Percentiles rank a stretch among this genome's conserved stretches.
These are phyloP conservation scores for Neofusicoccum laricinum DNA, from an alignment of 2,329 filamentous ascomycete species.

Conservation along the genomic window DNA sequence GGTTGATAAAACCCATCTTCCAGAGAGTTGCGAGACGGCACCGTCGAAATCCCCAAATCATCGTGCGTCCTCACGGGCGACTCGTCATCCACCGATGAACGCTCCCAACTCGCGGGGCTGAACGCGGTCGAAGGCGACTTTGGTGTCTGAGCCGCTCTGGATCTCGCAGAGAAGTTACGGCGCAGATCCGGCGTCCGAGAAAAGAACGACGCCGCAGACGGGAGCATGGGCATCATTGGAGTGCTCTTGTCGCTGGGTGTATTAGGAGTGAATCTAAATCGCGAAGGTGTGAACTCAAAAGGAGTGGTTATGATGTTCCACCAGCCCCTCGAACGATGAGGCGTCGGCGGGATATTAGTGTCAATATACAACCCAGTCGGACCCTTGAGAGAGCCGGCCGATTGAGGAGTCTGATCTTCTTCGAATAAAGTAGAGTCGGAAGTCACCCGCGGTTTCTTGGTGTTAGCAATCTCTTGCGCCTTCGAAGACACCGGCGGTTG, in stretches of 20 bases:
- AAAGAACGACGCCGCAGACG: slow-evolving; percentile 15
- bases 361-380: slow-evolving; percentile 35
- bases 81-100: not conserved
- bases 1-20: not conserved
- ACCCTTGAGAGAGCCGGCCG: not conserved
- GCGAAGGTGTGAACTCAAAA: slow-evolving; percentile 48
- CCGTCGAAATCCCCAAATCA: slow-evolving; percentile 14
- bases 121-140: slow-evolving; percentile 11
- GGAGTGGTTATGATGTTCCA: slow-evolving; percentile 76
- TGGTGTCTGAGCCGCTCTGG: not conserved
- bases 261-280: slow-evolving; percentile 33
- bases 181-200: not conserved
- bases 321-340: slow-evolving; percentile 65
- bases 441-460: slow-evolving; percentile 42
- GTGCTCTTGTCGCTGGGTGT: slow-evolving; percentile 24
- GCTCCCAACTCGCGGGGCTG: slow-evolving; percentile 10
- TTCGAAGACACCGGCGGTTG: slow-evolving; percentile 37
- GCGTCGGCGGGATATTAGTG: slow-evolving; percentile 46
- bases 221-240: slow-evolving; percentile 35
- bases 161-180: not conserved
- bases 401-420: slow-evolving; percentile 55
- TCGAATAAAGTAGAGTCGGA: slow-evolving; percentile 68
- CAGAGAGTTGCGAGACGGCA: not conserved
- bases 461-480: slow-evolving; percentile 50
- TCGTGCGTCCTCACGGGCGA: slow-evolving; percentile 4